Conservation (phyloP, 352 stramenopile species). For the Phytophthora sojae region DNA sequence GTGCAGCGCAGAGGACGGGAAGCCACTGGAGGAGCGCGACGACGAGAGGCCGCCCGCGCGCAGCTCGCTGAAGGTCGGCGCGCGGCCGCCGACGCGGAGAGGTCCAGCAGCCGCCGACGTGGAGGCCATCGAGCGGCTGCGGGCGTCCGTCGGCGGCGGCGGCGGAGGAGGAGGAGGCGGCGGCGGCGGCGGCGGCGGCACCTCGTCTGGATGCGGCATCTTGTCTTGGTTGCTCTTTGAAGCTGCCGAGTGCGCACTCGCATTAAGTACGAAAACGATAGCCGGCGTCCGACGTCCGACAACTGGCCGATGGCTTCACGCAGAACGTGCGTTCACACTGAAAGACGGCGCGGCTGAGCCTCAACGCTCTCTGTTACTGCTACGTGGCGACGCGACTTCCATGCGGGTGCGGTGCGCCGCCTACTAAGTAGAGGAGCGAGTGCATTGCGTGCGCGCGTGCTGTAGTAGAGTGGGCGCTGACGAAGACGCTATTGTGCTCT, state of each 20-base stretch:
- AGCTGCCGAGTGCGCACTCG: slow-evolving; percentile 1
- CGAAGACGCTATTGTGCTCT: neutral
- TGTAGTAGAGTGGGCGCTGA: neutral
- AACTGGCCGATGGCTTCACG: no score
- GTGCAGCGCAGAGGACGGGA: slow-evolving; percentile 8
- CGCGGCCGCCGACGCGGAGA: slow-evolving; percentile 9
- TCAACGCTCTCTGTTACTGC: neutral
- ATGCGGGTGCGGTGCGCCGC: slow-evolving; percentile 39
- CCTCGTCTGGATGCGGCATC: slow-evolving; percentile 40
- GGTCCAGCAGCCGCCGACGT: slow-evolving; percentile 9
- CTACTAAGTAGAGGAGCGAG: neutral
- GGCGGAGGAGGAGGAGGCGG: slow-evolving; percentile 33
- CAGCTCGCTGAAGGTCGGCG: slow-evolving; percentile 39
- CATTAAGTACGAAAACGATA: slow-evolving; percentile 2
- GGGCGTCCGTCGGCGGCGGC: slow-evolving; percentile 28
- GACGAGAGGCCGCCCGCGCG: slow-evolving; percentile 19
- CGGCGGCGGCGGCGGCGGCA: slow-evolving; percentile 28
- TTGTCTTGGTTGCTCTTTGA: slow-evolving; percentile 10
- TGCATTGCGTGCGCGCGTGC: neutral
- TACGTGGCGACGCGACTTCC: slow-evolving; percentile 26
- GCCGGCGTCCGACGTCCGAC: no score
- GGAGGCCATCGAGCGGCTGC: slow-evolving; percentile 7
- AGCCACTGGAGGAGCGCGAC: neutral
- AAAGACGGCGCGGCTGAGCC: no score
- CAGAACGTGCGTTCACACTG: no score